phyloP scores from a whole-genome alignment of 2,329 filamentous ascomycete genomes.

The Penicillium sumatraense region DNA sequence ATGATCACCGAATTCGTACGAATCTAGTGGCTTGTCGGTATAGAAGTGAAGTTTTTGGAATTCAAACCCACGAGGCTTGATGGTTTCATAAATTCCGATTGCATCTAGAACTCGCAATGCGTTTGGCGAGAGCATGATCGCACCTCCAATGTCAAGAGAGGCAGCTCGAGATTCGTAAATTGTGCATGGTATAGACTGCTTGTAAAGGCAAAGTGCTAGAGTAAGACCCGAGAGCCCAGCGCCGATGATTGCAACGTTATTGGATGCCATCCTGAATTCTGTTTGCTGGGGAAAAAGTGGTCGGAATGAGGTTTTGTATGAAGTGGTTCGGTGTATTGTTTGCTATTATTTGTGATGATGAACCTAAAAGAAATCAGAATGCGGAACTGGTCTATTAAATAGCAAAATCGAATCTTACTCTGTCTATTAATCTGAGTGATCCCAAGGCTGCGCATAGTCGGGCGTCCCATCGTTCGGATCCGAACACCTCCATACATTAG shows the following conservation, averaged over 20 bases:
- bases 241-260: slow-evolving; percentile 51
- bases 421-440: not conserved
- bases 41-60: slow-evolving; percentile 57
- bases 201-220: slow-evolving; percentile 59
- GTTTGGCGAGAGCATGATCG: slow-evolving; percentile 65
- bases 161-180: slow-evolving; percentile 58
- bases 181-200: slow-evolving; percentile 54
- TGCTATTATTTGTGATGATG: not conserved
- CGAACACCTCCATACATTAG: too few relatives aligned
- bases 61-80: slow-evolving; percentile 54
- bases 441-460: too few relatives aligned
- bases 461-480: not conserved
- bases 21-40: slow-evolving; percentile 36
- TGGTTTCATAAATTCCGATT: slow-evolving; percentile 53
- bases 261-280: slow-evolving; percentile 12
- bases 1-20: slow-evolving; percentile 55
- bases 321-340: not conserved
- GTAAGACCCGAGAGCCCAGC: slow-evolving; percentile 58
- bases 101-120: slow-evolving; percentile 59
- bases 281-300: not conserved
- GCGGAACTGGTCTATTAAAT: not conserved
- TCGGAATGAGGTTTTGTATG: not conserved
- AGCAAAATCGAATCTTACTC: not conserved
- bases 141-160: slow-evolving; percentile 56
- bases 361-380: not conserved